Conservation (phyloP, 208 protist species). For the Acanthamoeba royreba region DNA sequence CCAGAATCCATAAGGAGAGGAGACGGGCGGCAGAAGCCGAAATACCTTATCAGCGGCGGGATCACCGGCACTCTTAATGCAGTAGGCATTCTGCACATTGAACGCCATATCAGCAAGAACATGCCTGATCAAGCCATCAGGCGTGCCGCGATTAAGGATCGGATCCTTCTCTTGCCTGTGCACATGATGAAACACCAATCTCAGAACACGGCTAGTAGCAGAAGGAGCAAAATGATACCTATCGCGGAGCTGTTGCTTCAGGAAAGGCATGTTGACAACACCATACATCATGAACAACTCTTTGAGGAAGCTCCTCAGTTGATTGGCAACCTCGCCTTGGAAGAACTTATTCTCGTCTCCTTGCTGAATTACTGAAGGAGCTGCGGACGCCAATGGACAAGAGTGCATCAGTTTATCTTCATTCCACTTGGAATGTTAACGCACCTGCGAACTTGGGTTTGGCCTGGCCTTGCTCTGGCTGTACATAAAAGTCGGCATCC, state of each 20-base stretch:
- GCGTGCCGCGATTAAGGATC: neutral
- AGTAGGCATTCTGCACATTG: slow-evolving; percentile 16
- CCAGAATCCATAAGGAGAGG: neutral
- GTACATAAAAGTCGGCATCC: no score
- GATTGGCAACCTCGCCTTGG: neutral
- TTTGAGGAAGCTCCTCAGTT: neutral
- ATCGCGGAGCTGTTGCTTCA: slow-evolving; percentile 10
- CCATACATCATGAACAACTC: slow-evolving; percentile 34
- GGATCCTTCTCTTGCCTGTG: slow-evolving; percentile 15
- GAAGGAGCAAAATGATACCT: neutral
- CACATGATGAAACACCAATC: neutral
- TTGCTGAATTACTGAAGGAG: no score
- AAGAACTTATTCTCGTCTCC: neutral
- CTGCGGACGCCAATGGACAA: no score
- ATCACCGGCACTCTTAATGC: neutral
- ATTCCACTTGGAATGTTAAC: no score
- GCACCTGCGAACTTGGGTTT: no score
- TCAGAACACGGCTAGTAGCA: neutral
- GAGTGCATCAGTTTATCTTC: no score
- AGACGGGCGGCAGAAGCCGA: neutral
- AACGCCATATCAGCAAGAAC: neutral
- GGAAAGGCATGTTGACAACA: neutral
- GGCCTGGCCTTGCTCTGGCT: no score
- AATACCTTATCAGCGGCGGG: neutral
- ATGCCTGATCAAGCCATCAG: neutral